Evolutionary conservation across 352 stramenopile species (phyloP).

Genomic region (Phytopythium mirpurense): DNA sequence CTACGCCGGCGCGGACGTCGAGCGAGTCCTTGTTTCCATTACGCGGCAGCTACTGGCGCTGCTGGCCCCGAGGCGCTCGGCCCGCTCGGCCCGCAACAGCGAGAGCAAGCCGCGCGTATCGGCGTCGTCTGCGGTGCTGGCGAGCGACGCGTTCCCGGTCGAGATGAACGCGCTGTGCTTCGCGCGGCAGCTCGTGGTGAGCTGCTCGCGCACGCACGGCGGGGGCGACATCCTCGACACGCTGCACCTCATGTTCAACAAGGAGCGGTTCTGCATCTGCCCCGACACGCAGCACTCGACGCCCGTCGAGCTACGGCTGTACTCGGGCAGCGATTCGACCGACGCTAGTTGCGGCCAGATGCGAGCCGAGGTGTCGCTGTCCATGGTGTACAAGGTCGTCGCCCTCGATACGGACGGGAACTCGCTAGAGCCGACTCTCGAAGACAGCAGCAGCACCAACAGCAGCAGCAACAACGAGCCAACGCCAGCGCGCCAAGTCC

Average conservation of each 20-base stretch:
- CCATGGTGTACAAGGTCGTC: slow-evolving; percentile 37
- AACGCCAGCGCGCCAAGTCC: too few relatives aligned
- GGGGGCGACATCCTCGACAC: slow-evolving; percentile 66
- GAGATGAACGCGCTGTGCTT: slow-evolving; percentile 59
- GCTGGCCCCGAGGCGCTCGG: neutral
- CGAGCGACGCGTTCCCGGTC: neutral
- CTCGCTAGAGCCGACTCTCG: neutral
- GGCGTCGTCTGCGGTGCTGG: neutral
- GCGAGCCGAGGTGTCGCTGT: slow-evolving; percentile 22
- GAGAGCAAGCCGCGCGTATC: neutral
- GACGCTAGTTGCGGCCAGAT: neutral
- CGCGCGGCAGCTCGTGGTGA: slow-evolving; percentile 47
- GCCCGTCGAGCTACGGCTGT: slow-evolving; percentile 29
- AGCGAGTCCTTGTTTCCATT: slow-evolving; percentile 27
- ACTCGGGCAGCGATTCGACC: neutral
- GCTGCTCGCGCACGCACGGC: slow-evolving; percentile 55
- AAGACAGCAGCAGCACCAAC: slow-evolving; percentile 7
- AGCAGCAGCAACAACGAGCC: neutral
- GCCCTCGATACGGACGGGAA: slow-evolving; percentile 13
- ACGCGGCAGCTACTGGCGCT: slow-evolving; percentile 7
- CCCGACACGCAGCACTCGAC: slow-evolving; percentile 33
- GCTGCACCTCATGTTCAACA: slow-evolving; percentile 44
- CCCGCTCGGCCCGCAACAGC: too few relatives aligned
- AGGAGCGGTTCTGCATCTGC: slow-evolving; percentile 46
- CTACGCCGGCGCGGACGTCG: slow-evolving; percentile 25